These are phyloP conservation scores for Rhizodiscina lignyota DNA, from an alignment of 495 filamentous ascomycete species.

Conservation along the genomic window DNA sequence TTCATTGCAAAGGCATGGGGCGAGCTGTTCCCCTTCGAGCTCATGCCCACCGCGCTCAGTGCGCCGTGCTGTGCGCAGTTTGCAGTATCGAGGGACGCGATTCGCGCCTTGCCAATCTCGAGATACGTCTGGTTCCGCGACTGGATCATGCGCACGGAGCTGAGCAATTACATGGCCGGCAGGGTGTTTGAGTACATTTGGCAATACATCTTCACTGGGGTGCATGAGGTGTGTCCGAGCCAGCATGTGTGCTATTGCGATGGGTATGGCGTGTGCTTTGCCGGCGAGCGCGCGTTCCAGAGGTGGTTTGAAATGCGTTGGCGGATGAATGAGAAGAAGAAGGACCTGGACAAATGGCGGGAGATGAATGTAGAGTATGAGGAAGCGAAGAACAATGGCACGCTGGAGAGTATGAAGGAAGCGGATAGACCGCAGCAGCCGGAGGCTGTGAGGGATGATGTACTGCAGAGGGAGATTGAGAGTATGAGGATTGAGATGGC, in stretches of 20 bases:
- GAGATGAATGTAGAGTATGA: conserved; percentile 15
- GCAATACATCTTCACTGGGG: conserved; percentile 47
- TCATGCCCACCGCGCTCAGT: conserved; percentile 34
- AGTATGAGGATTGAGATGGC: conserved; percentile 23
- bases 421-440: too few species aligned
- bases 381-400: conserved; percentile 15
- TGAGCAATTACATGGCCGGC: conserved; percentile 50
- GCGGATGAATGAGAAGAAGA: conserved; percentile 24
- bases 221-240: conserved; percentile 41
- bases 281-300: conserved; percentile 34
- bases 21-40: conserved; percentile 28
- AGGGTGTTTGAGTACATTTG: conserved; percentile 64
- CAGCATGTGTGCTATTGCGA: conserved; percentile 63
- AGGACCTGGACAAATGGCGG: conserved; percentile 24
- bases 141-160: conserved; percentile 47
- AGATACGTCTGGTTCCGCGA: conserved; percentile 48
- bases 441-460: conserved; percentile 19
- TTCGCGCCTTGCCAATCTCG: conserved; percentile 35
- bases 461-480: conserved; percentile 20
- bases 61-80: conserved; percentile 52
- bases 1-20: conserved; percentile 28
- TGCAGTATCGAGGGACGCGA: conserved; percentile 21
- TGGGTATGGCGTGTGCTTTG: conserved; percentile 66
- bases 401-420: too few species aligned
- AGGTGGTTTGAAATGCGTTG: conserved; percentile 27